These are phyloP conservation scores for Ogataea kodamae DNA, from an alignment of 805 yeast species.

Conservation along the genomic window DNA sequence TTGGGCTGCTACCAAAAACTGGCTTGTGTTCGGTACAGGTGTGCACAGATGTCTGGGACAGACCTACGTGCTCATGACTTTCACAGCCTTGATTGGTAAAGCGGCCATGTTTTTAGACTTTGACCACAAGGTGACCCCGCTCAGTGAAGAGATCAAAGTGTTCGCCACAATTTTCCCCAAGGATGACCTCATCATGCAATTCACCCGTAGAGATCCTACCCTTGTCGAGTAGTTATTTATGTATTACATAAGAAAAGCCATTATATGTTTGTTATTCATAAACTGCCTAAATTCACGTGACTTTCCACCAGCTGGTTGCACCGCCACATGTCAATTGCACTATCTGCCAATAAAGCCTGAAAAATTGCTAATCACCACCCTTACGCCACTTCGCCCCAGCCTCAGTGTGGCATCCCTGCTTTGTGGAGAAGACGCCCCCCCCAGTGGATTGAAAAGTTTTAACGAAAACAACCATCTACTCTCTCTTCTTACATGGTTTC, in stretches of 20 bases:
- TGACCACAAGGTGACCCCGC: conserved; percentile 75
- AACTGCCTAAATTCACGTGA: conserved; percentile 12
- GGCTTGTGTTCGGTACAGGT: conserved; percentile 97
- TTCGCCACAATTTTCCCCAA: conserved; percentile 98
- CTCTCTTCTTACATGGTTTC: conserved; percentile 1
- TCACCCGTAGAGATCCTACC: conserved; percentile 60
- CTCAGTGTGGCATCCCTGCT: conserved; percentile 15
- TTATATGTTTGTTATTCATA: conserved; percentile 6
- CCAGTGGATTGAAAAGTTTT: not conserved
- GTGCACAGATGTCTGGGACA: conserved; percentile 96
- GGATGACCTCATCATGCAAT: conserved; percentile 84
- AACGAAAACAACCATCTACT: conserved; percentile 2
- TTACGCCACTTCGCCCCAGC: conserved; percentile 5
- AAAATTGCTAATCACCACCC: conserved; percentile 7
- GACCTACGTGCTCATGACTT: conserved; percentile 85
- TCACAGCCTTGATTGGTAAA: conserved; percentile 89
- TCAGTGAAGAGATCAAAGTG: conserved; percentile 88
- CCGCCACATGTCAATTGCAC: conserved; percentile 10
- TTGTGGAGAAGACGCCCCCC: conserved; percentile 6
- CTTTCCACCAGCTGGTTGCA: conserved; percentile 10
- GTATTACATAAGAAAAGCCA: not conserved
- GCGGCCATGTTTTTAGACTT: conserved; percentile 78
- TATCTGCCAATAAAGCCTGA: conserved; percentile 9
- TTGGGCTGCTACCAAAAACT: conserved; percentile 74
- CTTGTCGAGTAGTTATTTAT: conserved; percentile 12